Evolutionary conservation across 495 filamentous ascomycete species (phyloP).

Genomic region (Penicillium lagena): DNA sequence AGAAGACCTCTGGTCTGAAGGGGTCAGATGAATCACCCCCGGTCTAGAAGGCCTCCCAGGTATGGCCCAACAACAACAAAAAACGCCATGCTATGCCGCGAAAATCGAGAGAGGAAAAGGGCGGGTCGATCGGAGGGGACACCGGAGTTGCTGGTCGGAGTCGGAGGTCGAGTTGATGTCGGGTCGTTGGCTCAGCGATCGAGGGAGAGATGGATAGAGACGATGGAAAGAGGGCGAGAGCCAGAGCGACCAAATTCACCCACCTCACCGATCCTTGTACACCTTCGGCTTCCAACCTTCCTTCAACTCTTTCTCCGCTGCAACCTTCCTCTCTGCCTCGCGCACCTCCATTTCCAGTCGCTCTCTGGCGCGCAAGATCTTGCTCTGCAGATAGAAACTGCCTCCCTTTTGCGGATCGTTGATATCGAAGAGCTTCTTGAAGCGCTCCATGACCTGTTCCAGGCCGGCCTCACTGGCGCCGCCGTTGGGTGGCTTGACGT

Average conservation of each 20-base stretch:
- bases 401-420: conserved; percentile 95
- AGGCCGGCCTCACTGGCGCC: conserved; percentile 68
- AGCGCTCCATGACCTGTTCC: conserved; percentile 73
- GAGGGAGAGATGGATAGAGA: conserved; percentile 3
- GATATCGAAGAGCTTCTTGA: conserved; percentile 89
- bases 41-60: conserved; percentile 7
- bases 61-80: too few species aligned
- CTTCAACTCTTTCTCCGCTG: conserved; percentile 60
- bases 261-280: conserved; percentile 71
- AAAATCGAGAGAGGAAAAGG: conserved; percentile 18
- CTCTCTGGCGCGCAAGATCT: conserved; percentile 84
- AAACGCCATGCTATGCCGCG: conserved; percentile 47
- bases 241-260: background rate
- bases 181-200: too few species aligned
- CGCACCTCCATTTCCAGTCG: conserved; percentile 77
- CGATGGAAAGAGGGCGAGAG: background rate
- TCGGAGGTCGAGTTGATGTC: too few species aligned
- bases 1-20: background rate
- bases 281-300: conserved; percentile 93
- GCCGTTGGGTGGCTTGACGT: conserved; percentile 80
- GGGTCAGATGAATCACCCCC: background rate
- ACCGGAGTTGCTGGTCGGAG: too few species aligned
- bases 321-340: conserved; percentile 39
- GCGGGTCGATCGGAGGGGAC: too few species aligned
- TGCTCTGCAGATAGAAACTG: conserved; percentile 97